Base-by-base conservation (phyloP, 768 basidiomycete species). In the Pulveroboletus frians region DNA sequence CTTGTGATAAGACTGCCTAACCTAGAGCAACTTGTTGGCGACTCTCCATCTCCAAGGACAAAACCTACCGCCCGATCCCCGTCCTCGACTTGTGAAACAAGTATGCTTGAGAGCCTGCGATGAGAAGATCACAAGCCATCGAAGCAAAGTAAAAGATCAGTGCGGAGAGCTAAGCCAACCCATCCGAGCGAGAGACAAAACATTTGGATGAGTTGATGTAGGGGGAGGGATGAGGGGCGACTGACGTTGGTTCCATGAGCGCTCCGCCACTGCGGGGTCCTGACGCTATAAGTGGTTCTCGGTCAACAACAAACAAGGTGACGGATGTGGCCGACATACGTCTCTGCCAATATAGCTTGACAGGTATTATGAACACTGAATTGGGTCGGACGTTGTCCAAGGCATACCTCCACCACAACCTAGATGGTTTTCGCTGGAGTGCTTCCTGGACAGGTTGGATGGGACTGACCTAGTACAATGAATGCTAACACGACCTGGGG, bases 61-160 rank as follows among this genome's bases (percentile, higher is more conserved):
- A 49, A 44, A 53, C 52, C 27, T 34, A 63, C 67, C 69, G 51
- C 31, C 64, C 60, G 18, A 69, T 55, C 31, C 58, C 57, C 32
- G 65, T 56, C 18, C 59, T 66, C 17, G 64, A 68, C 14, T 59
- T 65, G 26, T 59, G 64, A 29, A 70, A 64, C 43, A 71, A 44
- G 50, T 71, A 66, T 5, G 53, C 62, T 52, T 70, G 69, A 15
- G 69, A 60, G 26, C 63, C 57, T 5, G 69, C 69, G 37, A 70
- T 70, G 39, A 66, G 55, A 30, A 66, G 36, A 45, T 70, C 69
- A 43, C 69, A 71, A 14, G 60, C 60, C 2, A 67, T 60, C 11
- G 69, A 68, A 35, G 69, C 55, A 21, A 66, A 42, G 46, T 66
- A 69, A 43, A 71, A 69, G 1, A 67, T 41, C 6, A 64, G 38